Evolutionary conservation across 495 filamentous ascomycete species (phyloP).

Genomic region (Astrothelium subdiscretum): DNA sequence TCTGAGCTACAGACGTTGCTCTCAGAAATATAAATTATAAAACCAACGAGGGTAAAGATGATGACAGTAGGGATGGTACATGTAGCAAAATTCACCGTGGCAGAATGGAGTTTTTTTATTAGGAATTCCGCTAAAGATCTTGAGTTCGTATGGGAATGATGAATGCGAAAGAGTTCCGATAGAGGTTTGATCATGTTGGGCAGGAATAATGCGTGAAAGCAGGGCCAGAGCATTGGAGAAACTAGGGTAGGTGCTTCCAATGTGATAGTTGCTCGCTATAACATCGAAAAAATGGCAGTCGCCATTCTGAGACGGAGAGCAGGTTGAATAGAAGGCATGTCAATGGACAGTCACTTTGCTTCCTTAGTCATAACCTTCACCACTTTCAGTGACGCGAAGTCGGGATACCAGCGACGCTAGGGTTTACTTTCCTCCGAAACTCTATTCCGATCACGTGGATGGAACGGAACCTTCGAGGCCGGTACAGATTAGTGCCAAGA

Average conservation of each 20-base stretch:
- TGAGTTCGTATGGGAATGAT: slow-evolving; percentile 39
- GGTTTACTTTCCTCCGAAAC: not conserved
- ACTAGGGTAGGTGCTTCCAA: not conserved
- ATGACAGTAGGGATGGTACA: not conserved
- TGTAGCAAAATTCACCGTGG: not conserved
- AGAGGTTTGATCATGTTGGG: slow-evolving; percentile 53
- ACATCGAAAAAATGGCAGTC: not conserved
- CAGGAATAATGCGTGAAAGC: not conserved
- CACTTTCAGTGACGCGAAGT: not conserved
- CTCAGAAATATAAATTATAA: not conserved
- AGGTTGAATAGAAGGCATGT: not conserved
- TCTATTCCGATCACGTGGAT: not conserved
- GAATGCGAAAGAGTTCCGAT: slow-evolving; percentile 38
- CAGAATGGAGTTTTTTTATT: slow-evolving; percentile 2
- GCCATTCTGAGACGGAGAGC: not conserved
- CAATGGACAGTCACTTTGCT: not conserved
- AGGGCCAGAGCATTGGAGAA: not conserved
- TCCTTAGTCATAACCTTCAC: not conserved
- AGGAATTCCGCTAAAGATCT: slow-evolving; percentile 28
- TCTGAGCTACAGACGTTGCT: no score
- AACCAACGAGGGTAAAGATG: not conserved
- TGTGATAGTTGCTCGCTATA: not conserved
- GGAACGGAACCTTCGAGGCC: no score
- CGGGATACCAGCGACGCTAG: not conserved
- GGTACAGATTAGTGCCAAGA: no score